Conservation (phyloP, 1,139 yeast species). For the Casaregolazyma suthepensis region DNA sequence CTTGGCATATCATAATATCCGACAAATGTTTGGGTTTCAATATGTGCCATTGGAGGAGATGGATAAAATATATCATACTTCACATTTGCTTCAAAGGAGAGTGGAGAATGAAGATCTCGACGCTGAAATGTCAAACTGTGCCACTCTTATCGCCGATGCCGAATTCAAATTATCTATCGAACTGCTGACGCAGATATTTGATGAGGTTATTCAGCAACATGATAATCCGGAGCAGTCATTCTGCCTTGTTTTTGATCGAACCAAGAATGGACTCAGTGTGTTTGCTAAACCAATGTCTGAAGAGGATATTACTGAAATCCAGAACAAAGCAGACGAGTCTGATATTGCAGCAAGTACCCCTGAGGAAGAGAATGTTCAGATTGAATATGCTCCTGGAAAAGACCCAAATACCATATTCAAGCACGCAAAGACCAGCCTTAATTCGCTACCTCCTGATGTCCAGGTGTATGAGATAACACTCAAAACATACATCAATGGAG, state of each 20-base stretch:
- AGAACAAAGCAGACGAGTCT: slow-evolving; percentile 14
- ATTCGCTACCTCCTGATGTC: slow-evolving; percentile 19
- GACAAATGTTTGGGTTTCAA: slow-evolving; percentile 81
- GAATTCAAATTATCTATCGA: slow-evolving; percentile 65
- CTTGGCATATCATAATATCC: slow-evolving; percentile 82
- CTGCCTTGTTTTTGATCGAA: slow-evolving; percentile 26
- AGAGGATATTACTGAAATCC: slow-evolving; percentile 22
- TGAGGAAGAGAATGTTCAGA: not conserved
- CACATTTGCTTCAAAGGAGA: slow-evolving; percentile 21
- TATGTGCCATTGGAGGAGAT: slow-evolving; percentile 71
- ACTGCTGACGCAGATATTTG: slow-evolving; percentile 51
- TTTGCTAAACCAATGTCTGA: slow-evolving; percentile 32
- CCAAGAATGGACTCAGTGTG: slow-evolving; percentile 24
- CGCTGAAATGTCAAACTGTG: slow-evolving; percentile 22
- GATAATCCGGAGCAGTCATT: slow-evolving; percentile 21
- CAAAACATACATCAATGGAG: slow-evolving; percentile 14
- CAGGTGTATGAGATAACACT: slow-evolving; percentile 14
- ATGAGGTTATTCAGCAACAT: slow-evolving; percentile 32
- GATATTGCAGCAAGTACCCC: not conserved
- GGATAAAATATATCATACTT: slow-evolving; percentile 54
- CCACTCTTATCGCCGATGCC: slow-evolving; percentile 56
- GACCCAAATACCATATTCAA: slow-evolving; percentile 22
- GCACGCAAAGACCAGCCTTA: slow-evolving; percentile 16
- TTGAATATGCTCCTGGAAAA: slow-evolving; percentile 10
- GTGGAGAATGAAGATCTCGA: slow-evolving; percentile 14